phyloP scores from a whole-genome alignment of 2,329 filamentous ascomycete genomes.

The Stemphylium vesicarium region DNA sequence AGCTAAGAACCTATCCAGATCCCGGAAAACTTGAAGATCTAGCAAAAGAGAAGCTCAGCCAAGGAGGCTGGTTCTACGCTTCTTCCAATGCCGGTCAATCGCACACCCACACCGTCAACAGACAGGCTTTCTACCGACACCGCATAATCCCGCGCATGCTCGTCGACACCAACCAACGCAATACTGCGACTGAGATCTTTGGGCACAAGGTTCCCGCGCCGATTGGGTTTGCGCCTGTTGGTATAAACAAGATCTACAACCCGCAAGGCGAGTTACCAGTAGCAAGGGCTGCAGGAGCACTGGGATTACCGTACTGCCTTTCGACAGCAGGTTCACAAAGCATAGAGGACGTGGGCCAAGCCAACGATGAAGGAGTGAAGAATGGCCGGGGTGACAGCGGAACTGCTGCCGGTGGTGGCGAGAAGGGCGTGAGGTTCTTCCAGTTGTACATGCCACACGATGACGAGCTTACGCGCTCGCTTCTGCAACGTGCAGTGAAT shows the following conservation, averaged over 20 bases:
- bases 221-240: slow-evolving; percentile 69
- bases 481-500: slow-evolving; percentile 62
- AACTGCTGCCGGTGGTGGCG: slow-evolving; percentile 7
- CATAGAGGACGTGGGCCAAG: slow-evolving; percentile 64
- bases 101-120: slow-evolving; percentile 62
- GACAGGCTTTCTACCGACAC: slow-evolving; percentile 69
- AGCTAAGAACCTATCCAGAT: slow-evolving; percentile 43
- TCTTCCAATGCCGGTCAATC: slow-evolving; percentile 64
- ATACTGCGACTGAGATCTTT: slow-evolving; percentile 65
- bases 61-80: slow-evolving; percentile 66
- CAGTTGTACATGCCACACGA: slow-evolving; percentile 71
- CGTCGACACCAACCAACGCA: slow-evolving; percentile 64
- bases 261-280: slow-evolving; percentile 64
- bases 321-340: slow-evolving; percentile 62
- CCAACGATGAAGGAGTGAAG: slow-evolving; percentile 55
- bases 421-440: slow-evolving; percentile 59
- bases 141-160: slow-evolving; percentile 67
- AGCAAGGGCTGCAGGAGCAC: slow-evolving; percentile 64
- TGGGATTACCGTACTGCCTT: slow-evolving; percentile 66
- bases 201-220: slow-evolving; percentile 65
- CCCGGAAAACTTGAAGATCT: slow-evolving; percentile 65
- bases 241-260: slow-evolving; percentile 71
- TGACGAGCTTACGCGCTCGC: slow-evolving; percentile 63
- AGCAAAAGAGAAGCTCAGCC: slow-evolving; percentile 62
- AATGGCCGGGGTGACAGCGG: slow-evolving; percentile 2